These are phyloP conservation scores for Tilletiaria anomala DNA, from an alignment of 1,284 basidiomycete species.

Conservation along the genomic window DNA sequence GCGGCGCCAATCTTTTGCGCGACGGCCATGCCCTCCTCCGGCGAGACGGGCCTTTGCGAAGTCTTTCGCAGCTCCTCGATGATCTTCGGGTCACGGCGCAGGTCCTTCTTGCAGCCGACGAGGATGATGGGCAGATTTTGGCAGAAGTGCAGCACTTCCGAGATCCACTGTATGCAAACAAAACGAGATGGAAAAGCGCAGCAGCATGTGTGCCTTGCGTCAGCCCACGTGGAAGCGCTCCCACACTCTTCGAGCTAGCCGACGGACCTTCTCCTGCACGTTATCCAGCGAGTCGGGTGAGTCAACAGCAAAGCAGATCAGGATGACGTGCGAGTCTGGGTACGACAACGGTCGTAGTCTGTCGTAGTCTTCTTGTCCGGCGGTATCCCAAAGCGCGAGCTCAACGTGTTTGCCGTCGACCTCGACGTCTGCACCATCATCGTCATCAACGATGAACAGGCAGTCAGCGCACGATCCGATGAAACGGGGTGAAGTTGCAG, in stretches of 20 bases:
- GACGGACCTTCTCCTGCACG: constrained; percentile 71
- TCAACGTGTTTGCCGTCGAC: constrained; percentile 83
- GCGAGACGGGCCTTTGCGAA: constrained; percentile 35
- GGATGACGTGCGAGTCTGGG: constrained; percentile 80
- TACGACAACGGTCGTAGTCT: constrained; percentile 52
- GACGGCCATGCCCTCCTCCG: constrained; percentile 61
- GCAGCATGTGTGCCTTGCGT: too few relatives aligned
- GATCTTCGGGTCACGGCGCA: constrained; percentile 39
- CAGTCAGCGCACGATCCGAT: too few relatives aligned
- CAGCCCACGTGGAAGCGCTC: too few relatives aligned
- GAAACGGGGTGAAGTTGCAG: too few relatives aligned
- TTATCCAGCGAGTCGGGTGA: constrained; percentile 83
- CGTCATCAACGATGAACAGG: too few relatives aligned
- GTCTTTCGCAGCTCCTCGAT: constrained; percentile 40
- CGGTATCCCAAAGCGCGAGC: constrained; percentile 87
- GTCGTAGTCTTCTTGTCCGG: constrained; percentile 65
- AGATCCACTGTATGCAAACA: constrained; percentile 87
- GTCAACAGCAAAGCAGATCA: constrained; percentile 86
- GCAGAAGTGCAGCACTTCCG: constrained; percentile 86
- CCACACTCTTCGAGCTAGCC: too few relatives aligned
- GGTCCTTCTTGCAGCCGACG: constrained; percentile 62
- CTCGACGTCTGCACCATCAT: constrained; percentile 82
- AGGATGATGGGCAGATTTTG: constrained; percentile 68
- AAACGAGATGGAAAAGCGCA: too few relatives aligned
- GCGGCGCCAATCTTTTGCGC: constrained; percentile 76